Evolutionary conservation across 2,329 filamentous ascomycete genomes (phyloP), one percentile per base, ranked within the genome.

Genomic region (Colletotrichum tofieldiae): DNA sequence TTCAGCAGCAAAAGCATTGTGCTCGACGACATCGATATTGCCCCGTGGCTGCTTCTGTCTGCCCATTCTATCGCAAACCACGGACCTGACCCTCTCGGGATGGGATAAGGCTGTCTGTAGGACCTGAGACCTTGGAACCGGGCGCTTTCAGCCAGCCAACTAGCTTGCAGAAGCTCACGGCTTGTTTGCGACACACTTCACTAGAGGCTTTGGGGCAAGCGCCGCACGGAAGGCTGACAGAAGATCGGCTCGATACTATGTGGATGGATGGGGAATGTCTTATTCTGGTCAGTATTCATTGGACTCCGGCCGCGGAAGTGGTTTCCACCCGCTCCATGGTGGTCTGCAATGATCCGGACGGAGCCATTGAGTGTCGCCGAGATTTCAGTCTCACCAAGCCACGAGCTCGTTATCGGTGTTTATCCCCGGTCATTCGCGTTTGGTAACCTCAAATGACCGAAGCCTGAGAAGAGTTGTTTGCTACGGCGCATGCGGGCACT

Each of bases 41-140:
- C 7, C 9, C 51, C 16, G 26, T 18, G 16, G 29, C 26, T 35
- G 18, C 52, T 32, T 35, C 52, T n/a, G 7, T 55, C 52, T 26
- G 32, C 23, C 59, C 23, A 23, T 11, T 35, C 39, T 20, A 39
- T 67, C 55, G 32, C 54, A 59, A 29, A 47, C 12, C 39, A 55
- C 55, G 41, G 63, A 61, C 58, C n/a, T 61, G 56, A 62, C 20
- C 52, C 26, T 39, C 35, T 26, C 37, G 55, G 63, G 29, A 55
- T 49, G 55, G 26, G 23, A 61, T 67, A 67, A 49, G 67, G 63
- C 67, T 67, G 55, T 64, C 26, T 55, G 67, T 70, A 23, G 45
- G 54, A 55, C 62, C 52, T 43, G 29, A 49, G 51, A 37, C 35
- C 60, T 52, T 29, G 16, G 16, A n/a, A 14, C n/a, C 47, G 37